Evolutionary conservation across 1,139 yeast species (phyloP).

Genomic region (Yamadazyma conglobata): DNA sequence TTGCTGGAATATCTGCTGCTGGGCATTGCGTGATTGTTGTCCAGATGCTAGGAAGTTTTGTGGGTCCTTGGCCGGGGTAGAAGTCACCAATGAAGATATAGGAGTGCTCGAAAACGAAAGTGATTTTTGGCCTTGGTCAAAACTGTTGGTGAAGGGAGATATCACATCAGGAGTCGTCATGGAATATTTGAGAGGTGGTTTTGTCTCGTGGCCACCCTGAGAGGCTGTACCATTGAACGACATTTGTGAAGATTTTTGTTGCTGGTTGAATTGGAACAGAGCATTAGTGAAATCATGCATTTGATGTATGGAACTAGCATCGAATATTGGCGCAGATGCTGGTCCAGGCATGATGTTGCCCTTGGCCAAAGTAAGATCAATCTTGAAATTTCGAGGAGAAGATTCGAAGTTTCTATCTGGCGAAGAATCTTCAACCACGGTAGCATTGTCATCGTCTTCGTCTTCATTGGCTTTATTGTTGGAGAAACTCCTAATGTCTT

Average conservation of each 20-base stretch:
- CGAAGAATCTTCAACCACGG: slow-evolving; percentile 40
- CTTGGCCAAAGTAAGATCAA: slow-evolving; percentile 18
- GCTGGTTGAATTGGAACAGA: slow-evolving; percentile 8
- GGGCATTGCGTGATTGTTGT: no score
- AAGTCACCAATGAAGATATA: slow-evolving; percentile 13
- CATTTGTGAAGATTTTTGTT: background rate
- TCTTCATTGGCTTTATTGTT: background rate
- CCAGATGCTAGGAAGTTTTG: no score
- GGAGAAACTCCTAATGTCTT: slow-evolving; percentile 1
- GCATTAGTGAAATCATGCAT: slow-evolving; percentile 15
- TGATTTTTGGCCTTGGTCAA: slow-evolving; percentile 8
- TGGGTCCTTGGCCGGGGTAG: slow-evolving; percentile 16
- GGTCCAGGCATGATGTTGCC: slow-evolving; percentile 23
- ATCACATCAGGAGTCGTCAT: slow-evolving; percentile 12
- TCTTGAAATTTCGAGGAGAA: slow-evolving; percentile 16
- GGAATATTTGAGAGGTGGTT: slow-evolving; percentile 1
- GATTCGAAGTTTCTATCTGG: slow-evolving; percentile 24
- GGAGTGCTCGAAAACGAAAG: slow-evolving; percentile 9
- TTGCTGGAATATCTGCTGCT: background rate
- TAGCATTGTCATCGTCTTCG: slow-evolving; percentile 34
- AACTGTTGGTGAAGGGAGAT: slow-evolving; percentile 13
- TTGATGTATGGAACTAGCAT: slow-evolving; percentile 17
- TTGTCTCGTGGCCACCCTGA: background rate
- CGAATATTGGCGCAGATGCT: slow-evolving; percentile 35
- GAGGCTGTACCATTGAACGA: background rate